A percentile compares a stretch with the other conserved stretches of the same genome.
phyloP scores from a whole-genome alignment of 2,329 filamentous ascomycete genomes.

The Colletotrichum sp. region DNA sequence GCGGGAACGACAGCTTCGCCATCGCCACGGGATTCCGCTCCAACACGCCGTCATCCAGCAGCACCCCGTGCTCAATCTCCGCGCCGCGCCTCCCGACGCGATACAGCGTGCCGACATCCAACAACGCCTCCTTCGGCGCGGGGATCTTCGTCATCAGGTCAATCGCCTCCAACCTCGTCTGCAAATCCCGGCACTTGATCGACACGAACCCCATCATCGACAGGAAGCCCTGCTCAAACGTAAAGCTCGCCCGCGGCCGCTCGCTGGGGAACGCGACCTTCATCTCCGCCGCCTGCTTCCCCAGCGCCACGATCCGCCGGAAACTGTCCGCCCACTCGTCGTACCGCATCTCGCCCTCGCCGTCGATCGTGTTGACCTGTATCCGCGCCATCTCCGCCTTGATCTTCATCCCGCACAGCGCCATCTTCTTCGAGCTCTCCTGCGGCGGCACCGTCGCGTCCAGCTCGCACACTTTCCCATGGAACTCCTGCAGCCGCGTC shows the following conservation, averaged over 20 bases:
- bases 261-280: not conserved
- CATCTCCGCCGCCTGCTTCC: constrained; percentile 13
- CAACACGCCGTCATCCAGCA: constrained; percentile 2
- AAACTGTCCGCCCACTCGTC: constrained; percentile 40
- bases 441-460: constrained; percentile 24
- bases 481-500: constrained; percentile 35
- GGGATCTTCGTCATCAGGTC: constrained; percentile 26
- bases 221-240: constrained; percentile 1
- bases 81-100: not conserved
- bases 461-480: constrained; percentile 32
- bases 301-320: constrained; percentile 38
- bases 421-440: not conserved
- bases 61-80: constrained; percentile 17
- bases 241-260: constrained; percentile 25
- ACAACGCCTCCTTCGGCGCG: constrained; percentile 25
- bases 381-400: constrained; percentile 37
- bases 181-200: constrained; percentile 26
- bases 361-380: constrained; percentile 34
- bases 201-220: constrained; percentile 1
- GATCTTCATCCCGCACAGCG: constrained; percentile 7
- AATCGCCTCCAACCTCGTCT: constrained; percentile 41
- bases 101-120: constrained; percentile 4
- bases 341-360: constrained; percentile 34
- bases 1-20: not conserved
- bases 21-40: not conserved